Conservation (phyloP, 345 rosid genomes). For the Boechera retrofracta region DNA sequence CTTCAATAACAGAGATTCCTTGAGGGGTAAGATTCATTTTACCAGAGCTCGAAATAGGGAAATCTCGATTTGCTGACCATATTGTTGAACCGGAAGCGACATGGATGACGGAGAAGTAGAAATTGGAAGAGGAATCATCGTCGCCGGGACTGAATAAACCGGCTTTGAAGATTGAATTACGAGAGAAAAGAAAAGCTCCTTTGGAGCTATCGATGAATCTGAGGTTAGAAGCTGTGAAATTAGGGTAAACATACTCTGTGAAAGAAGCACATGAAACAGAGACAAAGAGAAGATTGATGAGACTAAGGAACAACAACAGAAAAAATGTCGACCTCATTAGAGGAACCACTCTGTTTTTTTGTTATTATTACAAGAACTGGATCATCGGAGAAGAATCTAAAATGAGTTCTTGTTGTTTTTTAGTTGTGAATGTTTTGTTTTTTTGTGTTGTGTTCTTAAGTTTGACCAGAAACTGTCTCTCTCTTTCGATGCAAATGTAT, state of each 20-base stretch:
- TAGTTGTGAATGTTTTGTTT: conserved; percentile 8
- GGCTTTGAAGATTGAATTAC: conserved; percentile 63
- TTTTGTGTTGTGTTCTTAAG: conserved; percentile 8
- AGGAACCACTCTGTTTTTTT: conserved; percentile 19
- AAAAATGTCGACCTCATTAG: conserved; percentile 57
- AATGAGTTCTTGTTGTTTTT: conserved; percentile 19
- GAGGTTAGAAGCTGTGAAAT: conserved; percentile 68
- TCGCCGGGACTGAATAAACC: conserved; percentile 59
- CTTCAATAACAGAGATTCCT: conserved; percentile 66
- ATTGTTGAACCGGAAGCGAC: conserved; percentile 59
- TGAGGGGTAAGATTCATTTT: conserved; percentile 56
- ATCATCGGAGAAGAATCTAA: conserved; percentile 36
- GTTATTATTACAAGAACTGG: conserved; percentile 7
- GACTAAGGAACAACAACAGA: conserved; percentile 41
- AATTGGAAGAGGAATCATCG: conserved; percentile 46
- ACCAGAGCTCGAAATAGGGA: conserved; percentile 67
- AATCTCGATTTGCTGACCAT: conserved; percentile 87
- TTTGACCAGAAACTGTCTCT: conserved; percentile 32
- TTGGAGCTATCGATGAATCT: conserved; percentile 53
- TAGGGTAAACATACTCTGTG: conserved; percentile 61
- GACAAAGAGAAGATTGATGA: conserved; percentile 31
- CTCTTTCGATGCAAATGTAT: conserved; percentile 1
- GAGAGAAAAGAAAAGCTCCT: conserved; percentile 71
- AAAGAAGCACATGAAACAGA: conserved; percentile 49
- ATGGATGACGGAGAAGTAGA: conserved; percentile 75